These are phyloP conservation scores for Epichloe coenophiala DNA, from an alignment of 2,329 filamentous ascomycete genomes.

Conservation along the genomic window DNA sequence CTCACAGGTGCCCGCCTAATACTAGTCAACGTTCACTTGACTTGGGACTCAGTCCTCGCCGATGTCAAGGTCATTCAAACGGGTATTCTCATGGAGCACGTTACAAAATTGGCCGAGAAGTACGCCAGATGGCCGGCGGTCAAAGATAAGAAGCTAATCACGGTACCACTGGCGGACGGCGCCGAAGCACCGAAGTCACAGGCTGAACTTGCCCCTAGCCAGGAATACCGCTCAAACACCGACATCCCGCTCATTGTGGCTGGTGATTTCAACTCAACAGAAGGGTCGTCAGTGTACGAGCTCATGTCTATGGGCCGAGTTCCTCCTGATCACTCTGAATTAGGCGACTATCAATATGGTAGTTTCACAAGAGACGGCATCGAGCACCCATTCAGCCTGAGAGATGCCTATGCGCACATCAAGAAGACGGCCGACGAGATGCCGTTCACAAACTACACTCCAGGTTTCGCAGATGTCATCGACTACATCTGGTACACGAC, in stretches of 20 bases:
- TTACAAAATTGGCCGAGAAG: constrained; percentile 73
- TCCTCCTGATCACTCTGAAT: constrained; percentile 63
- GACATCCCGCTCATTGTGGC: constrained; percentile 87
- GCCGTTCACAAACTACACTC: constrained; percentile 92
- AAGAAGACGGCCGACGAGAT: constrained; percentile 73
- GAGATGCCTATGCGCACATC: constrained; percentile 76
- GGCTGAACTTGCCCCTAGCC: constrained; percentile 61
- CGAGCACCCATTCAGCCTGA: constrained; percentile 84
- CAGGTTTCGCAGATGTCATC: constrained; percentile 80
- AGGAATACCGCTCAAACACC: constrained; percentile 73
- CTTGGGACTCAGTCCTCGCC: constrained; percentile 81
- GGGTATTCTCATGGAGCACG: constrained; percentile 84
- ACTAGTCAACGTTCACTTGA: constrained; percentile 85
- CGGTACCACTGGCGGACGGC: constrained; percentile 27
- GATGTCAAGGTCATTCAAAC: constrained; percentile 97
- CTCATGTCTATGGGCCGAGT: constrained; percentile 72
- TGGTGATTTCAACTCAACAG: constrained; percentile 89
- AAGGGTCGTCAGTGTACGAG: constrained; percentile 81
- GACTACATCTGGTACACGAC: constrained; percentile 98
- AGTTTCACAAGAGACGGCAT: constrained; percentile 89
- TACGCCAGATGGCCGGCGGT: constrained; percentile 69
- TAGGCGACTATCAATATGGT: constrained; percentile 73
- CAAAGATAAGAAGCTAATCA: constrained; percentile 61
- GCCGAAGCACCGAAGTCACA: constrained; percentile 34
- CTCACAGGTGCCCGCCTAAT: constrained; percentile 83